These are phyloP conservation scores for Saturnispora besseyi DNA, from an alignment of 805 yeast species.

Conservation along the genomic window DNA sequence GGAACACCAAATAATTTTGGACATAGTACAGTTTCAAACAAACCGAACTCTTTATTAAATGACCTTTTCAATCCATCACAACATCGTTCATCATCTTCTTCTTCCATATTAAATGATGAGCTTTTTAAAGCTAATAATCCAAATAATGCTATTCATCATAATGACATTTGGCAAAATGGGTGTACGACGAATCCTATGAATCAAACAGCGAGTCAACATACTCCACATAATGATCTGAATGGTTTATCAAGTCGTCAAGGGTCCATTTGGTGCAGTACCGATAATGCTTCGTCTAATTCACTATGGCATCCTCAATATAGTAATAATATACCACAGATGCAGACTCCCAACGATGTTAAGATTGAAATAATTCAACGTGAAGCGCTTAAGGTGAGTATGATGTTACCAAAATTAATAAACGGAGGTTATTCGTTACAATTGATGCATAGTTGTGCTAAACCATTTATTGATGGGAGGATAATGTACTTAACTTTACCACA, in stretches of 20 bases:
- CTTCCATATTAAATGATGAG: neutral
- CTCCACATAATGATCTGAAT: neutral
- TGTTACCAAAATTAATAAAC: constrained; percentile 21
- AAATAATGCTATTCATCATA: neutral
- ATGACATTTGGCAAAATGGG: constrained; percentile 2
- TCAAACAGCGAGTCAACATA: neutral
- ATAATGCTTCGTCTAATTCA: neutral
- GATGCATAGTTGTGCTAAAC: constrained; percentile 26
- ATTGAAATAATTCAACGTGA: constrained; percentile 30
- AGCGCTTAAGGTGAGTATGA: constrained; percentile 32
- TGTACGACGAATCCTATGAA: neutral
- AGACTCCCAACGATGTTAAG: neutral
- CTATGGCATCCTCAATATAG: neutral
- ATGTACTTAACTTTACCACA: constrained; percentile 23
- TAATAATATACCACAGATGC: neutral
- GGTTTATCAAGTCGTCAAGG: neutral
- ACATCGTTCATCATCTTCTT: neutral
- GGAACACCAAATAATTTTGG: no score
- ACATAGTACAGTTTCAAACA: neutral
- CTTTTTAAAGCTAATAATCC: neutral
- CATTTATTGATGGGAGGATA: constrained; percentile 30
- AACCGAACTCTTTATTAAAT: neutral
- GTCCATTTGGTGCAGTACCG: constrained; percentile 4
- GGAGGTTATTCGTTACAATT: constrained; percentile 17
- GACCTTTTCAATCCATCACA: constrained; percentile 2